These are phyloP conservation scores for Styphnolobium japonicum DNA, from an alignment of 306 rosid species.

Conservation along the genomic window DNA sequence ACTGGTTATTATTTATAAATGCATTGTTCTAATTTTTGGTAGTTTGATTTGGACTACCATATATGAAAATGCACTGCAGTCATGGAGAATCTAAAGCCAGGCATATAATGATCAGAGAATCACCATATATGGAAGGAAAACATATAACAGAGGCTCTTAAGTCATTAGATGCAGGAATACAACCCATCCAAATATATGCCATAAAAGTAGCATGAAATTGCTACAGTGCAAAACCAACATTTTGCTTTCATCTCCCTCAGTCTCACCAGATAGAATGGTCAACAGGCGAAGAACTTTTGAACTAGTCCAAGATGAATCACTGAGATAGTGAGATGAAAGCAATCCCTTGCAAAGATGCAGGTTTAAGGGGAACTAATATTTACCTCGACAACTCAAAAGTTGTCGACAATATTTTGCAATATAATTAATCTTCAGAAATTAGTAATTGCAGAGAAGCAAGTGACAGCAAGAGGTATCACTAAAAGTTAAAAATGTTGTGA, in stretches of 20 bases:
- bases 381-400: neutral
- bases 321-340: neutral
- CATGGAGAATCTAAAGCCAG: neutral
- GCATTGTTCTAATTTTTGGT: neutral
- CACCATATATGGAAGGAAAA: neutral
- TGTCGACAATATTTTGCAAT: neutral
- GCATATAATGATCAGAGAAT: neutral
- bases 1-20: neutral
- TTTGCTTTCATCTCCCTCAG: neutral
- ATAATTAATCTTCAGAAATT: neutral
- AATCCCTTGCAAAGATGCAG: neutral
- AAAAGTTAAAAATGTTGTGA: neutral
- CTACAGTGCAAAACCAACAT: neutral
- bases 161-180: neutral
- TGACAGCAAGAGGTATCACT: neutral
- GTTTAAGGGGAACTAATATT: neutral
- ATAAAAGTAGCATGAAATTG: neutral
- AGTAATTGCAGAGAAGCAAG: neutral
- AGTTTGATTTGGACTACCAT: neutral
- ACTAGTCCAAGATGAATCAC: neutral
- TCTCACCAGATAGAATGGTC: neutral
- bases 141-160: neutral
- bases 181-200: neutral
- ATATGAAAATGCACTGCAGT: slow-evolving; percentile 1
- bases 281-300: neutral